Evolutionary conservation across 2,329 filamentous ascomycete genomes (phyloP).

Genomic region (Sphaerostilbella broomeana): DNA sequence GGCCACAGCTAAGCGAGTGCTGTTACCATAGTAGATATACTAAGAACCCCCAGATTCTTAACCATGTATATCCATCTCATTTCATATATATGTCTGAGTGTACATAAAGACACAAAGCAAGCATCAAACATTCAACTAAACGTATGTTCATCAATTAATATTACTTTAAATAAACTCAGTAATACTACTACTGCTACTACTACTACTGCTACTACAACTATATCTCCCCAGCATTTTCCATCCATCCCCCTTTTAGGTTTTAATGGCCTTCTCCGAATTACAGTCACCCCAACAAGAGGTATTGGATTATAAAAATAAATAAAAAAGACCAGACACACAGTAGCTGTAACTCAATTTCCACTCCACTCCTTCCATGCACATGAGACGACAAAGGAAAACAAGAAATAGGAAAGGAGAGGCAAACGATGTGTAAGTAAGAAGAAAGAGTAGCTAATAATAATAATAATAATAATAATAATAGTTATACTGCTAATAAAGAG

Average conservation of each 20-base stretch:
- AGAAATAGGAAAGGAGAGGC: conserved; percentile 11
- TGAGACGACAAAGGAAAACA: conserved; percentile 14
- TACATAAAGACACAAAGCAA: no score
- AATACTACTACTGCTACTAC: no score
- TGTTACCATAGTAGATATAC: no score
- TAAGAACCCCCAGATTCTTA: no score
- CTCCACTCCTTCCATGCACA: conserved; percentile 17
- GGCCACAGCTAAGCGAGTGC: no score
- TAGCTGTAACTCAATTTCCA: neutral
- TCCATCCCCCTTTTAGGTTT: conserved; percentile 2
- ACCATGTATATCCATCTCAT: no score
- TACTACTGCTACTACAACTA: conserved; percentile 3
- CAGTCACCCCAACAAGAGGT: no score
- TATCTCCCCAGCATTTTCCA: conserved; percentile 2
- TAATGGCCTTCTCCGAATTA: neutral
- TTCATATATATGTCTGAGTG: no score
- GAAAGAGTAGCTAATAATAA: neutral
- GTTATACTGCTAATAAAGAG: conserved; percentile 6
- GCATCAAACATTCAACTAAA: neutral
- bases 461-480: conserved; percentile 6
- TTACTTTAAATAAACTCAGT: neutral
- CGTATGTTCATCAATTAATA: neutral
- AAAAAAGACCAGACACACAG: no score
- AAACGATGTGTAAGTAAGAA: conserved; percentile 2
- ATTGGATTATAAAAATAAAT: no score